Percentiles rank a stretch among this genome's conserved stretches.
These are phyloP conservation scores for Emericellopsis cladophorae DNA, from an alignment of 2,329 filamentous ascomycete genomes.

Conservation along the genomic window DNA sequence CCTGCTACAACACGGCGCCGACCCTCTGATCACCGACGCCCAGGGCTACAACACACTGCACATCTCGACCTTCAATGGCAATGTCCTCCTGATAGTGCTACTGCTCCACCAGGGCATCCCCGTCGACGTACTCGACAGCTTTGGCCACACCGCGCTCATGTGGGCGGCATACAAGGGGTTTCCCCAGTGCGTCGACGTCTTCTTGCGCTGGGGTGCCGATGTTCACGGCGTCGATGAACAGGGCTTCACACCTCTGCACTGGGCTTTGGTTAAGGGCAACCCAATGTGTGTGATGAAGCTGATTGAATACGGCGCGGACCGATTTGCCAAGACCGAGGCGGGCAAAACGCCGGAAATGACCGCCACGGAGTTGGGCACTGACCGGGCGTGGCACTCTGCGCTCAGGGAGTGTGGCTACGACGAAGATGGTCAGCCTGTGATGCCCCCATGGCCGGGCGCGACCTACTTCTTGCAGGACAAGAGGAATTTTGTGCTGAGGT, in stretches of 20 bases:
- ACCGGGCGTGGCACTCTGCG: slow-evolving; percentile 68
- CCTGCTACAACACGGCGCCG: slow-evolving; percentile 79
- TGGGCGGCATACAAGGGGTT: slow-evolving; percentile 98
- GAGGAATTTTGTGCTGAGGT: slow-evolving; percentile 65
- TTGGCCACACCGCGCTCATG: slow-evolving; percentile 91
- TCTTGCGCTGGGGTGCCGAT: slow-evolving; percentile 88
- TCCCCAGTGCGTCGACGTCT: slow-evolving; percentile 81
- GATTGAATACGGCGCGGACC: slow-evolving; percentile 88
- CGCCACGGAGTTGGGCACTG: slow-evolving; percentile 81
- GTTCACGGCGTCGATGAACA: slow-evolving; percentile 84
- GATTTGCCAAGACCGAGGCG: slow-evolving; percentile 77
- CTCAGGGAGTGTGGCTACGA: slow-evolving; percentile 77
- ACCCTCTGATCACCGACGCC: slow-evolving; percentile 81
- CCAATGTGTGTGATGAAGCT: slow-evolving; percentile 84
- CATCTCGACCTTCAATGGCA: slow-evolving; percentile 93
- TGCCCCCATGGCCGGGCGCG: slow-evolving; percentile 59
- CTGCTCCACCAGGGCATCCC: slow-evolving; percentile 92
- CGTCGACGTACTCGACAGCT: slow-evolving; percentile 79
- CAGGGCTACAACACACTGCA: slow-evolving; percentile 98
- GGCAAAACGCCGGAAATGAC: slow-evolving; percentile 84
- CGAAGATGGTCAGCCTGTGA: slow-evolving; percentile 58
- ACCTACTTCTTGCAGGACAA: slow-evolving; percentile 65
- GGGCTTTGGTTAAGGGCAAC: slow-evolving; percentile 90
- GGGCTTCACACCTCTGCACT: slow-evolving; percentile 89
- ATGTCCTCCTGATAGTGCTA: slow-evolving; percentile 77